Base-by-base conservation (phyloP, 2,329 filamentous ascomycete species). In the Claviceps monticola region DNA sequence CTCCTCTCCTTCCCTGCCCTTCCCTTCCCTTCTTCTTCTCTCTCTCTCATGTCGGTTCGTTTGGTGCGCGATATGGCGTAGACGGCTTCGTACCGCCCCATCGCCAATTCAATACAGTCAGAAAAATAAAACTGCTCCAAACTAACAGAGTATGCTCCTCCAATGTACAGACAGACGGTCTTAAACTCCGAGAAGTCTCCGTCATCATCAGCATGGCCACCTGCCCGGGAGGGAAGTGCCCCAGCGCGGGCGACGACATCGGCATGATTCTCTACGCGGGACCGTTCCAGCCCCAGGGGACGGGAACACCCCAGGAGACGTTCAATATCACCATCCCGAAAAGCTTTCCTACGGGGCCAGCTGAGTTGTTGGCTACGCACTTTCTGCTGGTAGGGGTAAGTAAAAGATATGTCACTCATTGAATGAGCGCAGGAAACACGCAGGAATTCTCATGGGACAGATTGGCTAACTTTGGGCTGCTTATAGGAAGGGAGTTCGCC, bases 291-390 rank as follows among this genome's bases (percentile, higher is more conserved):
- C 51, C 51, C 13, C 13, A 7, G n/a, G 48, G 11, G 13, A 1
- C 8, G 19, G 14, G 4, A 2, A 5, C 38, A 2, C 51, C 48
- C 6, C 13, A 47, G 19, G 48, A 51, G 49, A 34, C 44, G 0
- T 51, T 53, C 21, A 44, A 46, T 4, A 9, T 51, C 5, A 45
- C 39, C 5, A 11, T 53, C 5, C 52, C 52, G 3, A 16, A 11
- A 2, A 7, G 34, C 5, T 53, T 53, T 34, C 17, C 44, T 2
- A 16, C 34, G 8, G 52, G 52, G n/a, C 5, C 48, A 4, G 45
- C 49, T 16, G 38, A 51, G 49, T 19, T 53, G 45, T 9, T 53
- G 45, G 52, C 52, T 2, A 53, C 52, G 21, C 45, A 51, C n/a
- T 53, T 53, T 23, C 29, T 48, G 13, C 9, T 53, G 38, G 29